Evolutionary conservation across 495 filamentous ascomycete genomes (phyloP).

Genomic region (Daldinia caldariorum): DNA sequence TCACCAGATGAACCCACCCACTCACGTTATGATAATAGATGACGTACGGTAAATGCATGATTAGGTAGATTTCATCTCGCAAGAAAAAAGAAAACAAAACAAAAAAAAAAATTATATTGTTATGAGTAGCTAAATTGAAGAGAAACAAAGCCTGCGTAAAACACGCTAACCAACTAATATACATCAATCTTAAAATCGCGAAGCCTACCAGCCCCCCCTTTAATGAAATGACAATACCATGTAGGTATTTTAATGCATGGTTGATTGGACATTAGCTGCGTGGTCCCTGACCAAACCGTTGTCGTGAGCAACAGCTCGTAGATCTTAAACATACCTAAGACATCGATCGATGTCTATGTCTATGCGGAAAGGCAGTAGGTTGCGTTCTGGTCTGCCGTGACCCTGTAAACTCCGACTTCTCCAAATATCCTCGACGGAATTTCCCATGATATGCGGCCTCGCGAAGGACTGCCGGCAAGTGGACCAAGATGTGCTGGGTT

Average conservation of each 20-base stretch:
- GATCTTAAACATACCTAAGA: conserved; percentile 2
- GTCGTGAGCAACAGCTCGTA: neutral
- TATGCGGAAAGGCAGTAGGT: neutral
- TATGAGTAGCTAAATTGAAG: neutral
- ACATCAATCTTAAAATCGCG: neutral
- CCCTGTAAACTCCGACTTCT: neutral
- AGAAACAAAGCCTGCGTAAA: neutral
- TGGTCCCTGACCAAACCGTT: conserved; percentile 2
- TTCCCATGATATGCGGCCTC: neutral
- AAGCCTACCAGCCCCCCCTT: neutral
- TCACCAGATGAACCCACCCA: conserved; percentile 1
- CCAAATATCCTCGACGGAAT: neutral
- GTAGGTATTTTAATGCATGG: conserved; percentile 4
- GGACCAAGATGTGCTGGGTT: neutral
- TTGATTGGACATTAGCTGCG: neutral
- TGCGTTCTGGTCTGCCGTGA: neutral
- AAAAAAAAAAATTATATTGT: neutral
- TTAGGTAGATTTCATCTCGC: neutral
- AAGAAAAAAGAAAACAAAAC: no score
- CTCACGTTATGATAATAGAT: neutral
- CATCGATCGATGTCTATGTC: neutral
- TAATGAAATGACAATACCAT: neutral
- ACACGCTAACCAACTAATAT: neutral
- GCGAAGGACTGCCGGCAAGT: neutral
- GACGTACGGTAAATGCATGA: neutral